Percentiles rank a stretch among this genome's conserved stretches.
These are phyloP conservation scores for Hordeum vulgare DNA, from an alignment of 176 grass and related monocot species.

Conservation along the genomic window MorexV3_pseudomolecules_assembly NC_058520.1:100367562-100368061, in stretches of 20 bases:
- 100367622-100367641: slow-evolving; percentile 44
- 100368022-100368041: no score
- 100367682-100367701: slow-evolving; percentile 48
- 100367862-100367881: no score
- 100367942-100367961: no score
- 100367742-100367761: slow-evolving; percentile 28
- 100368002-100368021: no score
- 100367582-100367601: slow-evolving; percentile 75
- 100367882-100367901: no score
- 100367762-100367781: neutral
- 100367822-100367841: no score
- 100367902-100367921: no score
- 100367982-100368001: no score
- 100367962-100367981: no score
- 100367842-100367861: no score
- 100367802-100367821: neutral
- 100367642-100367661: slow-evolving; percentile 44
- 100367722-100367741: slow-evolving; percentile 34
- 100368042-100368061: no score
- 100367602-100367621: slow-evolving; percentile 79
- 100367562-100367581: slow-evolving; percentile 47
- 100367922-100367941: no score
- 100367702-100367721: slow-evolving; percentile 44
- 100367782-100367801: neutral
- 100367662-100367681: slow-evolving; percentile 54